Evolutionary conservation across 2,329 filamentous ascomycete species (phyloP).

Genomic region (Trichoderma atrobrunneum): DNA sequence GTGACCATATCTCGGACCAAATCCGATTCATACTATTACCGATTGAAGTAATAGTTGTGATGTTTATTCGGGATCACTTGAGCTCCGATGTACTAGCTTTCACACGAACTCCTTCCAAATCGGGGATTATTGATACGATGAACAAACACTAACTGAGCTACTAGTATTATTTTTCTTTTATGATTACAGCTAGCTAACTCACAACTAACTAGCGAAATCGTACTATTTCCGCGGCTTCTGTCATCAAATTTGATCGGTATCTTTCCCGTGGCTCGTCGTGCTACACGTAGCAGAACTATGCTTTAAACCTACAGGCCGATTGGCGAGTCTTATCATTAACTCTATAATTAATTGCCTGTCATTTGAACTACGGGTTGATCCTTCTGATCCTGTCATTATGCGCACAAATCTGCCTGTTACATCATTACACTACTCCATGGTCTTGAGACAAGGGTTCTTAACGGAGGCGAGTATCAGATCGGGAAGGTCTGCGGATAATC

Average conservation of each 20-base stretch:
- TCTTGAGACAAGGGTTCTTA: neutral
- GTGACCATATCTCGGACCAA: neutral
- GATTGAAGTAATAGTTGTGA: neutral
- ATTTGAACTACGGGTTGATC: neutral
- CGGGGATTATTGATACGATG: neutral
- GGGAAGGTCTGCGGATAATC: constrained; percentile 17
- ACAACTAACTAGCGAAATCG: neutral
- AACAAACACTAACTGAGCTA: neutral
- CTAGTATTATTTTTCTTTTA: neutral
- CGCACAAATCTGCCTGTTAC: neutral
- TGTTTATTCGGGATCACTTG: neutral
- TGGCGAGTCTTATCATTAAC: neutral
- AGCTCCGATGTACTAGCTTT: neutral
- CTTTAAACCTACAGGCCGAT: neutral
- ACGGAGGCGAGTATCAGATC: constrained; percentile 2
- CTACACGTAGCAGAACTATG: neutral
- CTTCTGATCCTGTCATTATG: neutral
- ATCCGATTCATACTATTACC: neutral
- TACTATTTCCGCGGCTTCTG: neutral
- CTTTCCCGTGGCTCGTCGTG: neutral
- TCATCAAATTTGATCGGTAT: neutral
- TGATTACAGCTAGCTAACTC: neutral
- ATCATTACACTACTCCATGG: neutral
- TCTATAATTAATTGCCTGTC: neutral
- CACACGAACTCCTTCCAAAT: constrained; percentile 5